Evolutionary conservation across 306 rosid species (phyloP).

Genomic region (Trifolium dubium): DNA sequence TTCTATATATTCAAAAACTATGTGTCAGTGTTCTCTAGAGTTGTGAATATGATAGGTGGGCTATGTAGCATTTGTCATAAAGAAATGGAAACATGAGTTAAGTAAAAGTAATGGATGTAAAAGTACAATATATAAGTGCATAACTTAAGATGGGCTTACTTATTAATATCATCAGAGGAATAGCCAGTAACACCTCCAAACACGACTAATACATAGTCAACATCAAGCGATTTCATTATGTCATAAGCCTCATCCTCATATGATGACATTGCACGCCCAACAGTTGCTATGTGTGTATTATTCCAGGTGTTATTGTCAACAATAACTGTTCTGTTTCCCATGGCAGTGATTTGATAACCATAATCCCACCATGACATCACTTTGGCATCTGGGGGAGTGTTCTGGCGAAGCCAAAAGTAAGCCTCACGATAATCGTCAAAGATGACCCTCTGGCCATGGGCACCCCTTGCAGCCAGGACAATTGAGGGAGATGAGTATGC

Average conservation of each 20-base stretch:
- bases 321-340: conserved; percentile 99
- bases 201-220: conserved; percentile 93
- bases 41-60: conserved; percentile 5
- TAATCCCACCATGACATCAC: conserved; percentile 99
- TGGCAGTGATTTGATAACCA: conserved; percentile 97
- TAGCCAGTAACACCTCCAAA: conserved; percentile 99
- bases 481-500: conserved; percentile 99
- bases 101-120: conserved; percentile 11
- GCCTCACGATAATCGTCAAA: conserved; percentile 99
- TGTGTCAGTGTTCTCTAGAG: conserved; percentile 17
- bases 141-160: conserved; percentile 72
- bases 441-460: conserved; percentile 92
- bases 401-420: conserved; percentile 98
- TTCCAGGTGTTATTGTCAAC: conserved; percentile 99
- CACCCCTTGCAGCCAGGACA: conserved; percentile 99
- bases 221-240: conserved; percentile 92
- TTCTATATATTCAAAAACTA: conserved; percentile 30
- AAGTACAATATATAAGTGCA: conserved; percentile 29
- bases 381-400: conserved; percentile 95
- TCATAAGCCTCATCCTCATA: conserved; percentile 97
- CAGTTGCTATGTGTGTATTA: conserved; percentile 98
- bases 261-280: conserved; percentile 99
- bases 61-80: conserved; percentile 16
- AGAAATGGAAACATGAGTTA: conserved; percentile 19
- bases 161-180: conserved; percentile 98